Evolutionary conservation across 441 rosid genomes (phyloP).

Genomic region (Corymbia calophylla): DNA sequence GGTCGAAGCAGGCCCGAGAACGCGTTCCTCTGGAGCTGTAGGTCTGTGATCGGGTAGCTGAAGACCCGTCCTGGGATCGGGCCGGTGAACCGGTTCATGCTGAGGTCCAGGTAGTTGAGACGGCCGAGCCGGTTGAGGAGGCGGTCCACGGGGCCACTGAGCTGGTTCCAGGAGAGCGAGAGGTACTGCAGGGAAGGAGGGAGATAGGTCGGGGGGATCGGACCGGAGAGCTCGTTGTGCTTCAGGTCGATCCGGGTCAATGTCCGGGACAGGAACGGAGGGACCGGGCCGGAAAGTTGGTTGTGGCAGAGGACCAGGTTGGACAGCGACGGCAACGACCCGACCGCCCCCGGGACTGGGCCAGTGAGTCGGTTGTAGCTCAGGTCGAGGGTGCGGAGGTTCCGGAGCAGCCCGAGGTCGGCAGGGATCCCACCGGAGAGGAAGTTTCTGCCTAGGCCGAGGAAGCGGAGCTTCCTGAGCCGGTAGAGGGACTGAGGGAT

Average conservation of each 20-base stretch:
- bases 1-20: slow-evolving; percentile 66
- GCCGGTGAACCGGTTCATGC: slow-evolving; percentile 73
- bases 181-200: slow-evolving; percentile 65
- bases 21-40: slow-evolving; percentile 70
- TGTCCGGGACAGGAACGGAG: slow-evolving; percentile 48
- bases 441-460: slow-evolving; percentile 36
- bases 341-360: slow-evolving; percentile 43
- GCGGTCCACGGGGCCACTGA: slow-evolving; percentile 59
- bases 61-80: slow-evolving; percentile 55
- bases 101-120: slow-evolving; percentile 68
- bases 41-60: slow-evolving; percentile 57
- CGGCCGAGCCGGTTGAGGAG: slow-evolving; percentile 46
- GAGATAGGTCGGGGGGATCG: slow-evolving; percentile 40
- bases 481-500: background rate
- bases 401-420: slow-evolving; percentile 46
- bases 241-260: slow-evolving; percentile 72
- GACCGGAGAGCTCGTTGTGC: slow-evolving; percentile 70
- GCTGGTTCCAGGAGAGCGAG: slow-evolving; percentile 65
- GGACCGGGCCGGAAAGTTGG: slow-evolving; percentile 71
- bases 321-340: slow-evolving; percentile 52
- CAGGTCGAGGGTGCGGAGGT: slow-evolving; percentile 73
- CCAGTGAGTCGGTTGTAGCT: slow-evolving; percentile 85
- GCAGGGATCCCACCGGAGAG: slow-evolving; percentile 66
- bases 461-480: background rate
- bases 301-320: slow-evolving; percentile 80